Percentiles rank a stretch among this genome's conserved stretches.
These are phyloP conservation scores for Penicillium sp. DNA, from an alignment of 2,329 filamentous ascomycete species.

Conservation along the genomic window DNA sequence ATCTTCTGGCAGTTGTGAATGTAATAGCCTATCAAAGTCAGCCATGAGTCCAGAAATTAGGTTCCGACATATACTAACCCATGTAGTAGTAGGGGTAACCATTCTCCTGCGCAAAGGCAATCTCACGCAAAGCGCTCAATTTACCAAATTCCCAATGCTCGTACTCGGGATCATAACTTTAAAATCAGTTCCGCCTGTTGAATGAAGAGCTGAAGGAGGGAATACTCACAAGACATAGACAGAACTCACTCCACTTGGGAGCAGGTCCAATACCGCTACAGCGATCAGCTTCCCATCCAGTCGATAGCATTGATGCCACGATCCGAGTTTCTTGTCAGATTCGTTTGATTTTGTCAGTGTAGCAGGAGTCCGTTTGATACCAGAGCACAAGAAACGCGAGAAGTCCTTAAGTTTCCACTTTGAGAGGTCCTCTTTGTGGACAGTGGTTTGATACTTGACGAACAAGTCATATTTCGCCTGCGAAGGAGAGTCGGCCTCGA, in stretches of 20 bases:
- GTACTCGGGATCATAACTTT: constrained; percentile 63
- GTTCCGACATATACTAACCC: constrained; percentile 45
- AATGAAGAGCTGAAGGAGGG: neutral
- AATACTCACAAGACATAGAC: constrained; percentile 53
- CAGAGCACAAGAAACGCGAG: constrained; percentile 53
- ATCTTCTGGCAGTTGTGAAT: constrained; percentile 62
- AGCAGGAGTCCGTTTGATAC: constrained; percentile 45
- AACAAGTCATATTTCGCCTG: constrained; percentile 54
- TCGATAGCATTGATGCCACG: constrained; percentile 57
- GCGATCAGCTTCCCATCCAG: constrained; percentile 54
- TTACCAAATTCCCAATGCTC: constrained; percentile 67
- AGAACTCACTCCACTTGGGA: constrained; percentile 53
- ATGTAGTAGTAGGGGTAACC: constrained; percentile 68
- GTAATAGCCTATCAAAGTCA: constrained; percentile 57
- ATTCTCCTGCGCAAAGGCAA: constrained; percentile 58
- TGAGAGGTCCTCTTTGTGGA: constrained; percentile 51
- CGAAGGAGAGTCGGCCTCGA: constrained; percentile 53
- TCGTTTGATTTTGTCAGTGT: constrained; percentile 32
- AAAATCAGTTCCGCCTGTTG: constrained; percentile 7
- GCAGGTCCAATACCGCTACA: constrained; percentile 53
- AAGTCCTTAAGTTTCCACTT: constrained; percentile 51
- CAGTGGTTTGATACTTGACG: constrained; percentile 50
- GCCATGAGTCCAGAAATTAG: neutral
- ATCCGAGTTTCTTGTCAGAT: constrained; percentile 50
- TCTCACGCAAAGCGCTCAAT: constrained; percentile 64